Conservation (phyloP, 1,284 basidiomycete genomes). For the Cutaneotrichosporon cutaneum region DNA sequence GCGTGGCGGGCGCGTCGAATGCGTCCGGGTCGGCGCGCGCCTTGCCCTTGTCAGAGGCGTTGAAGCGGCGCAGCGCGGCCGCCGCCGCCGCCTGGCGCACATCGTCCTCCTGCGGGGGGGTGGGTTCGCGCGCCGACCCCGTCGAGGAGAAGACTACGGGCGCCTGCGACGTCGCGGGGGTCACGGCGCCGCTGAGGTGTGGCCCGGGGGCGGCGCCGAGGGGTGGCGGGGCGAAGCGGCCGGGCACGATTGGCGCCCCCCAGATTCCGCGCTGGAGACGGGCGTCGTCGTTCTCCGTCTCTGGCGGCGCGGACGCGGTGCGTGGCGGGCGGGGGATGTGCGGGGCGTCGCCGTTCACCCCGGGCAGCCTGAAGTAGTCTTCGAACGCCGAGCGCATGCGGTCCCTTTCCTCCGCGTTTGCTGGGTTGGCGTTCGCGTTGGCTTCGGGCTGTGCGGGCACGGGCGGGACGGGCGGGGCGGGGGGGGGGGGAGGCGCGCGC, state of each 20-base stretch:
- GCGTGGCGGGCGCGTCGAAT: slow-evolving; percentile 18
- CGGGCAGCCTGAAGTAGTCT: slow-evolving; percentile 41
- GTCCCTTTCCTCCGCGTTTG: no score
- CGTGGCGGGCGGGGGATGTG: slow-evolving; percentile 12
- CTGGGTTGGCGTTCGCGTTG: slow-evolving; percentile 9
- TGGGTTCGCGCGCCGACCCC: neutral
- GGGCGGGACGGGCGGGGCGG: no score
- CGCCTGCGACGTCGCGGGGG: slow-evolving; percentile 42
- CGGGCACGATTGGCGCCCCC: slow-evolving; percentile 46
- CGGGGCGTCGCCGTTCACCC: slow-evolving; percentile 30
- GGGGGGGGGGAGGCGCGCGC: neutral
- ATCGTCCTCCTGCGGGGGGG: neutral
- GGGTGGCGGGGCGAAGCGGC: slow-evolving; percentile 38
- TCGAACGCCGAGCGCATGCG: slow-evolving; percentile 36
- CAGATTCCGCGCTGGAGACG: slow-evolving; percentile 43
- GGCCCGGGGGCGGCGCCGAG: slow-evolving; percentile 36
- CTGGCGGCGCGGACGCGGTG: slow-evolving; percentile 6
- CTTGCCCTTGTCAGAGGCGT: slow-evolving; percentile 18
- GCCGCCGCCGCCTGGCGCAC: slow-evolving; percentile 16
- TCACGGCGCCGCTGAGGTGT: slow-evolving; percentile 26
- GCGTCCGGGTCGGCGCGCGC: slow-evolving; percentile 3
- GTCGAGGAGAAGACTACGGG: slow-evolving; percentile 40
- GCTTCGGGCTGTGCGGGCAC: neutral
- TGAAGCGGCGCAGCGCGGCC: slow-evolving; percentile 18
- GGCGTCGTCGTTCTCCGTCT: slow-evolving; percentile 24